Conservation (phyloP, 176 grass and related monocot genomes). For the Cymbopogon citratus region DNA sequence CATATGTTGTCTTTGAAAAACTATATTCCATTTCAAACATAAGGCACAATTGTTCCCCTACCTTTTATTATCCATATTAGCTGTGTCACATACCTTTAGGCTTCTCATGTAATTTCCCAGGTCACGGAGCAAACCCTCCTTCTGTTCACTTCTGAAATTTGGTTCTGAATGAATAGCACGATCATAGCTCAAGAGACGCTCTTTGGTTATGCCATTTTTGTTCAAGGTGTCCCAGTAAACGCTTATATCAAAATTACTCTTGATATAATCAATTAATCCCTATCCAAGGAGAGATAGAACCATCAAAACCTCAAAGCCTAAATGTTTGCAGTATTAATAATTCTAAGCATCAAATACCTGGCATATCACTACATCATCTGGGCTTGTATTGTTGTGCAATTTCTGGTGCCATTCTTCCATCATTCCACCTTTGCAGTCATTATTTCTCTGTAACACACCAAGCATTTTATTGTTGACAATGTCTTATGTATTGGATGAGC, state of each 20-base stretch:
- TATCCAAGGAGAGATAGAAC: slow-evolving; percentile 36
- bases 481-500: background rate
- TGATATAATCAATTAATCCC: slow-evolving; percentile 91
- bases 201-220: slow-evolving; percentile 88
- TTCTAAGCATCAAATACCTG: slow-evolving; percentile 55
- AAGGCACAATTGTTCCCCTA: background rate
- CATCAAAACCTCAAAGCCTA: slow-evolving; percentile 26
- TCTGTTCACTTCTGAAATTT: slow-evolving; percentile 77
- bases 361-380: slow-evolving; percentile 98
- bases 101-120: slow-evolving; percentile 82
- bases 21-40: slow-evolving; percentile 14
- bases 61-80: background rate
- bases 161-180: slow-evolving; percentile 94
- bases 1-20: background rate
- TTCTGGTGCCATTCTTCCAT: slow-evolving; percentile 99
- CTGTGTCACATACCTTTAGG: slow-evolving; percentile 63
- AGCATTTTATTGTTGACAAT: background rate
- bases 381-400: slow-evolving; percentile 97
- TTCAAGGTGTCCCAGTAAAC: slow-evolving; percentile 96
- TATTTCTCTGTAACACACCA: slow-evolving; percentile 72
- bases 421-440: slow-evolving; percentile 93
- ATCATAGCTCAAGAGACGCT: slow-evolving; percentile 91
- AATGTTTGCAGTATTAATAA: slow-evolving; percentile 10
- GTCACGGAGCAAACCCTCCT: slow-evolving; percentile 80
- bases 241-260: slow-evolving; percentile 70